Base-by-base conservation (phyloP, 257 asterid genomes). In the Echites panduratus region DNA sequence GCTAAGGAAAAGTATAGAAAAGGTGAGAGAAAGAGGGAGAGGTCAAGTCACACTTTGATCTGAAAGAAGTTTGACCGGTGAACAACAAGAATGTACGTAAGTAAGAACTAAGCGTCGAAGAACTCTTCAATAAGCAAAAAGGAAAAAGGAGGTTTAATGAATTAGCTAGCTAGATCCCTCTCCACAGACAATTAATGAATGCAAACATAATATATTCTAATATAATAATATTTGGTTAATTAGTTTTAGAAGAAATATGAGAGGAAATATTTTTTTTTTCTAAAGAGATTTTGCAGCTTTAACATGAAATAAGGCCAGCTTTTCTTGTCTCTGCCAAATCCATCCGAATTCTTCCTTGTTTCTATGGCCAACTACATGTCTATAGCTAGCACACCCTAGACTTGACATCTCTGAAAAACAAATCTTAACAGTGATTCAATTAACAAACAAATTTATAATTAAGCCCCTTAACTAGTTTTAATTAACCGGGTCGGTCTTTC, bases 371-470 rank as follows among this genome's bases (percentile, higher is more conserved):
- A 73, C 57, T 24, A 41, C 7, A 41, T 5, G 0, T 41, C 7
- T 62, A 32, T 20, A 38, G 75, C 61, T 20, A 38, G 75, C 61
- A 64, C 69, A 47, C 45, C 73, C 4, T 41, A 71, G 78, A 73
- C 76, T 75, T 75, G 77, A 80, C 76, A 47, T 56, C 70, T 69
- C 84, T 69, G 81, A 78, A 73, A 70, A 77, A 66, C 81, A 77
- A 80, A 80, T 80, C 84, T 70, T 63, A 77, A 80, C 84, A 80
- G 84, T 80, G 29, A 80, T 38, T 68, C 62, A 67, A 16, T 50
- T 9, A 50, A 7, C 16, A 73, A 19, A 6, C 32, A 17, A 32
- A 1, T 32, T 32, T 32, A 32, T 1, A 1, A 32, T 32, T 32
- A 32, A 32, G 38, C 38, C 38, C 38, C 38, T 32, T 32, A 32